phyloP scores from a whole-genome alignment of 768 basidiomycete species.

The Phlebiopsis gigantea region DNA sequence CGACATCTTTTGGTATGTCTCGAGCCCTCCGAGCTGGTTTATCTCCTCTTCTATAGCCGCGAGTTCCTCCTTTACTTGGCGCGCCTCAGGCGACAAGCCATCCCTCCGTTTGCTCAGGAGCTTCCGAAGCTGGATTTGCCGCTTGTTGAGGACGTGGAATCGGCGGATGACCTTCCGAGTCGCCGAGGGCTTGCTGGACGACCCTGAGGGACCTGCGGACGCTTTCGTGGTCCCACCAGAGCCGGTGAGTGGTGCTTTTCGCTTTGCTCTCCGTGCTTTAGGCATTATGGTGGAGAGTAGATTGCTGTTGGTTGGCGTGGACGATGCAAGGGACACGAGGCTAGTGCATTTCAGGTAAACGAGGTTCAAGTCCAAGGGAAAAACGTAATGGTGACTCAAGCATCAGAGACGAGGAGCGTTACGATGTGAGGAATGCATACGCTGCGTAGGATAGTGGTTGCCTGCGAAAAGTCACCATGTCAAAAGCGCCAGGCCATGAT shows the following conservation, averaged over 20 bases:
- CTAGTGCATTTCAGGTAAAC: not conserved
- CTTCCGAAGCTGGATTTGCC: constrained; percentile 47
- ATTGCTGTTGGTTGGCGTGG: too few species aligned
- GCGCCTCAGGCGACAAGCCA: not conserved
- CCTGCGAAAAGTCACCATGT: too few species aligned
- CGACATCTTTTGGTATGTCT: constrained; percentile 80
- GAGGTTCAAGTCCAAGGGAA: not conserved
- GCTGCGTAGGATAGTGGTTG: too few species aligned
- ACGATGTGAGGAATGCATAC: not conserved
- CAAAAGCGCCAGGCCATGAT: too few species aligned
- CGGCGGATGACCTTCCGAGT: constrained; percentile 71
- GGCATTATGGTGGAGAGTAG: constrained; percentile 28
- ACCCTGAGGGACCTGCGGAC: constrained; percentile 18
- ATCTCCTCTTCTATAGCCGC: constrained; percentile 57
- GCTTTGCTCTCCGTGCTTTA: constrained; percentile 33
- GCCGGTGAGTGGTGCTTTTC: constrained; percentile 41
- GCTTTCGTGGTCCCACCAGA: constrained; percentile 10
- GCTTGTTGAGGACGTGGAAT: constrained; percentile 79
- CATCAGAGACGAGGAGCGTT: not conserved
- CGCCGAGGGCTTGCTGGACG: constrained; percentile 50
- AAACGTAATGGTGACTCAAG: not conserved
- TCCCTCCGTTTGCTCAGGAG: constrained; percentile 2
- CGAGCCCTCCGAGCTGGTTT: constrained; percentile 67
- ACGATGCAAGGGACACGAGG: not conserved
- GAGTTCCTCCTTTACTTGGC: constrained; percentile 30